Conservation (phyloP, 2,329 filamentous ascomycete species). For the Fusarium duplospermum region DNA sequence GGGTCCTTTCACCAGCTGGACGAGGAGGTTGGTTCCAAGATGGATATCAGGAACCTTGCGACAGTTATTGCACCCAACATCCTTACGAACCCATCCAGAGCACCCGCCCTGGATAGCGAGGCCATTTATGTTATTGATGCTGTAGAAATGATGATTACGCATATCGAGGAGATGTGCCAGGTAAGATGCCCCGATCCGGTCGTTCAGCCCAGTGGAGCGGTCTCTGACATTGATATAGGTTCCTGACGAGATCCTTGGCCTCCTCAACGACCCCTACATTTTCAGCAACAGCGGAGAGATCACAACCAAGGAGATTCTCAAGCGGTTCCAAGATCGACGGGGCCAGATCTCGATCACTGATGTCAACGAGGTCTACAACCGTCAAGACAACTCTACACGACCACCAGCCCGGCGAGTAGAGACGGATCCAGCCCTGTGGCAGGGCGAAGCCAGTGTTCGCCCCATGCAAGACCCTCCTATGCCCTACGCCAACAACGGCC, state of each 20-base stretch:
- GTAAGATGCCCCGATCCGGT: conserved; percentile 65
- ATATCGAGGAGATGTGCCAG: conserved; percentile 97
- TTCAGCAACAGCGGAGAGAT: conserved; percentile 87
- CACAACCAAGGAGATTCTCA: conserved; percentile 96
- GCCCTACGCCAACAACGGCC: conserved; percentile 52
- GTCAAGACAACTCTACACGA: conserved; percentile 67
- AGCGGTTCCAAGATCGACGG: conserved; percentile 85
- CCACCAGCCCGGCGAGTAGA: conserved; percentile 76
- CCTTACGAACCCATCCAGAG: conserved; percentile 77
- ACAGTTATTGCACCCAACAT: conserved; percentile 98
- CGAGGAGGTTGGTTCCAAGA: conserved; percentile 96
- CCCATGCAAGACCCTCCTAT: conserved; percentile 74
- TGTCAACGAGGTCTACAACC: conserved; percentile 66
- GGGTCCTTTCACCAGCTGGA: conserved; percentile 97
- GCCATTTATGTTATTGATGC: conserved; percentile 95
- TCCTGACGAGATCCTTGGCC: conserved; percentile 88
- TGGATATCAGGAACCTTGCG: conserved; percentile 97
- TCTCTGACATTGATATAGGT: conserved; percentile 68
- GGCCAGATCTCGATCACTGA: conserved; percentile 70
- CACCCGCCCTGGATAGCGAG: conserved; percentile 79
- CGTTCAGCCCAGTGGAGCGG: background rate
- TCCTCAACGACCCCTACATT: conserved; percentile 84
- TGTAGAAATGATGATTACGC: conserved; percentile 89
- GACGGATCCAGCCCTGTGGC: conserved; percentile 86
- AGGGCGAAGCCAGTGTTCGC: conserved; percentile 85